Base-by-base conservation (phyloP, 2,329 filamentous ascomycete genomes). In the Aspergillus clavatus region DNA sequence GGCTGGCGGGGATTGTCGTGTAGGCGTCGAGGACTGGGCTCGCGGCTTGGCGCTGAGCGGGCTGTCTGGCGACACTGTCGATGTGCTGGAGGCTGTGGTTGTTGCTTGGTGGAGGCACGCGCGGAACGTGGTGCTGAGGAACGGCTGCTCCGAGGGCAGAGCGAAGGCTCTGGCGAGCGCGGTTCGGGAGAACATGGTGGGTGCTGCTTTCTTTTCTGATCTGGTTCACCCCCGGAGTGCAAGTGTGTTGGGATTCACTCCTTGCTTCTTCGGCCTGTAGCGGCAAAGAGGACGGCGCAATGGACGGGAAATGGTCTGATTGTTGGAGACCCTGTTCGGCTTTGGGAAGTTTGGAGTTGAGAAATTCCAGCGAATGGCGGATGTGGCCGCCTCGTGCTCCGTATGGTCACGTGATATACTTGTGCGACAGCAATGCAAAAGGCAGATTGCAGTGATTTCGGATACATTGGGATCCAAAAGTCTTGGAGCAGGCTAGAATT, bases 71-170 rank as follows among this genome's bases (percentile, higher is more conserved):
- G 60, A 50, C n/a, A 58, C 43, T 63, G 60, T 50, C 63, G 61
- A 48, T 61, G 54, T 41, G 50, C 38, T 50, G 47, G 50, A 48
- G 48, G 52, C 50, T 52, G 58, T 51, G 43, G 54, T 56, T 18
- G 66, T 59, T 42, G 62, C 60, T 57, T 71, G 66, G 52, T 72
- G 69, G 24, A 75, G 64, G 49, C 61, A 66, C 56, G 68, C 68
- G 58, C 70, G 68, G 59, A 56, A 51, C 38, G 33, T 45, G 16
- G 51, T 48, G 42, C 21, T 64, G 56, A 54, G 53, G 48, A 54
- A 58, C 50, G 53, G 58, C 42, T 48, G 56, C 51, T 52, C 62
- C 54, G 48, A 58, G 18, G 48, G 61, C 51, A 57, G 55, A 48
- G 55, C 56, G 49, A 54, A 59, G 38, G 50, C 59, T 55, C 55